A percentile compares a stretch with the other conserved stretches of the same genome.
Conservation (phyloP, 225 moss, liverwort and hornwort species). For the Asterella californica region DNA sequence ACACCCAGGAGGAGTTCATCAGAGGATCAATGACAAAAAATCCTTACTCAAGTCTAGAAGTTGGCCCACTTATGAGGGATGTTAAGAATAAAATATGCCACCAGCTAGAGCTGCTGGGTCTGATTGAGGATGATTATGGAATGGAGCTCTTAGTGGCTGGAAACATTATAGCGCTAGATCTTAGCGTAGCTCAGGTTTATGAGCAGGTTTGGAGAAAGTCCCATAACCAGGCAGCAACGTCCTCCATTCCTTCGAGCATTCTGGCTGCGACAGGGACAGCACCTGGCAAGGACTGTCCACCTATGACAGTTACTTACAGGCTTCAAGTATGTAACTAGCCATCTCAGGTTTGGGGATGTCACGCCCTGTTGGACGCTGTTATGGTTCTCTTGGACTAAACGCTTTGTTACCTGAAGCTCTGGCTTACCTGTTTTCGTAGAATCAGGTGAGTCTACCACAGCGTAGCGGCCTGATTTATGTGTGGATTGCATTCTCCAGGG, state of each 20-base stretch:
- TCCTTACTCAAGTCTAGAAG: constrained; percentile 96
- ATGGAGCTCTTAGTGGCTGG: constrained; percentile 99
- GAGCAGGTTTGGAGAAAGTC: constrained; percentile 99
- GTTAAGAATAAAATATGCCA: constrained; percentile 99
- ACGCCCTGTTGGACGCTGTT: neutral
- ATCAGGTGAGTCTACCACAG: too few species aligned
- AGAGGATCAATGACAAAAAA: constrained; percentile 99
- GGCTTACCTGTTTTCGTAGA: neutral
- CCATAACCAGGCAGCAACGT: constrained; percentile 69
- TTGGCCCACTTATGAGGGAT: constrained; percentile 98
- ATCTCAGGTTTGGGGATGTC: neutral
- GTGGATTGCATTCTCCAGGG: constrained; percentile 46
- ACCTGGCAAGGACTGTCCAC: constrained; percentile 88
- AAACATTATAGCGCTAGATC: constrained; percentile 90
- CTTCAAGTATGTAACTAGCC: constrained; percentile 60
- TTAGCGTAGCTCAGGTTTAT: constrained; percentile 97
- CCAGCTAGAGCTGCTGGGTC: constrained; percentile 87
- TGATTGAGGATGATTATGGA: constrained; percentile 97
- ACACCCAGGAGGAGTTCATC: constrained; percentile 98
- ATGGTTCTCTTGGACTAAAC: neutral
- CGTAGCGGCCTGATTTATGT: too few species aligned
- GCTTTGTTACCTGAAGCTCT: neutral
- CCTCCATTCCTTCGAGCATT: constrained; percentile 66
- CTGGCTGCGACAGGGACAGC: constrained; percentile 55
- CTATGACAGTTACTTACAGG: constrained; percentile 95